Conservation (phyloP, 176 grass and related monocot genomes). For the Oryza glumipatula region DNA sequence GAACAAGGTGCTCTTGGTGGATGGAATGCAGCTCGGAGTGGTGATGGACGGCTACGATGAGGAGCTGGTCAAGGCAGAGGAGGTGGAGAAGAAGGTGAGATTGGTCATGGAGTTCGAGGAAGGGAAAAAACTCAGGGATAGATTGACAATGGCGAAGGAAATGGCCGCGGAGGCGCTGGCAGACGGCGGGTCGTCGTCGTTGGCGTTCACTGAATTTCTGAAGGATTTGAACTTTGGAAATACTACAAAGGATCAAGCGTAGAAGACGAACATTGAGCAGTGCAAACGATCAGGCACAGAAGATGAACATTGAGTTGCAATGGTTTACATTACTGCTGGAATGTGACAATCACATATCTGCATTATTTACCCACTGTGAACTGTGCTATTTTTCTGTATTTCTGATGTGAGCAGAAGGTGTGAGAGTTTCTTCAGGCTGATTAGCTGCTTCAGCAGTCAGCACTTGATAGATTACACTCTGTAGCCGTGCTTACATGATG, state of each 20-base stretch:
- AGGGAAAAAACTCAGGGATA: slow-evolving; percentile 43
- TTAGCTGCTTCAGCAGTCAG: neutral
- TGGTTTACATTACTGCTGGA: neutral
- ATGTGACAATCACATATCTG: neutral
- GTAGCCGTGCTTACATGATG: neutral
- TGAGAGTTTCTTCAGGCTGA: neutral
- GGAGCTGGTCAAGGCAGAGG: slow-evolving; percentile 50
- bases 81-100: slow-evolving; percentile 60
- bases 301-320: neutral
- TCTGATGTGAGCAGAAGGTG: neutral
- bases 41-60: slow-evolving; percentile 58
- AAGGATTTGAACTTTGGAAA: slow-evolving; percentile 33
- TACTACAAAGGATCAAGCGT: neutral
- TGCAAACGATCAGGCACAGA: neutral
- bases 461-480: neutral
- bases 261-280: neutral
- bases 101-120: slow-evolving; percentile 60
- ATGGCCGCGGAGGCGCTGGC: slow-evolving; percentile 38
- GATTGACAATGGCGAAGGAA: slow-evolving; percentile 26
- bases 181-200: slow-evolving; percentile 33
- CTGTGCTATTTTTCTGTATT: neutral
- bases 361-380: neutral
- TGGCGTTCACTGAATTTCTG: slow-evolving; percentile 38
- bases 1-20: slow-evolving; percentile 69
- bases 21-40: slow-evolving; percentile 47